Evolutionary conservation across 495 filamentous ascomycete species (phyloP).

Genomic region (Xylona heveae): DNA sequence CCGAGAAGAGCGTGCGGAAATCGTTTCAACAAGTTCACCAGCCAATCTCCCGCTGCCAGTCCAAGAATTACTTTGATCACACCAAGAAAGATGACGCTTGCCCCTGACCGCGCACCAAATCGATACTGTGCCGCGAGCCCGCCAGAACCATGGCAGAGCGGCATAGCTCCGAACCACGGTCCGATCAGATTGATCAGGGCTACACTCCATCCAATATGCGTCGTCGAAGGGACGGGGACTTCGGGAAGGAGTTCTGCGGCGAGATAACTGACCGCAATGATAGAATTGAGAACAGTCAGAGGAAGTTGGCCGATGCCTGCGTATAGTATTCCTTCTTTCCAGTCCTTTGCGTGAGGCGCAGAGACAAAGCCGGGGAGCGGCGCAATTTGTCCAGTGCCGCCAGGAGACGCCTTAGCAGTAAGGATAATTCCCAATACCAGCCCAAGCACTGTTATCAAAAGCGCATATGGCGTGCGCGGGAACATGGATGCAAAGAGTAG

Average conservation of each 20-base stretch:
- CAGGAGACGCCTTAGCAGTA: no score
- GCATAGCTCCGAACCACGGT: slow-evolving; percentile 89
- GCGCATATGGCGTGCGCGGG: slow-evolving; percentile 49
- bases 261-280: slow-evolving; percentile 65
- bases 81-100: slow-evolving; percentile 62
- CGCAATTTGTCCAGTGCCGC: slow-evolving; percentile 24
- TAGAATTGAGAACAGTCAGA: slow-evolving; percentile 74
- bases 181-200: slow-evolving; percentile 62
- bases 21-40: slow-evolving; percentile 39
- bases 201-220: slow-evolving; percentile 60
- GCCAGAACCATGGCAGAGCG: slow-evolving; percentile 82
- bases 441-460: slow-evolving; percentile 46
- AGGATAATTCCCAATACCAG: slow-evolving; percentile 30
- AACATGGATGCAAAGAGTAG: slow-evolving; percentile 39
- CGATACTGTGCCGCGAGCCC: slow-evolving; percentile 76
- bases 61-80: slow-evolving; percentile 56
- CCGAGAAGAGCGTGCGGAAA: slow-evolving; percentile 62
- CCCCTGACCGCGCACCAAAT: slow-evolving; percentile 76
- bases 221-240: slow-evolving; percentile 40
- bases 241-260: slow-evolving; percentile 51
- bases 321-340: slow-evolving; percentile 25
- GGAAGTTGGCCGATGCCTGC: slow-evolving; percentile 70
- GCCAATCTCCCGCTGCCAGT: slow-evolving; percentile 42
- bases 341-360: slow-evolving; percentile 21
- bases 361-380: slow-evolving; percentile 23